Conservation (phyloP, 177 flowering plant genomes). For the Tripterygium wilfordii region DNA sequence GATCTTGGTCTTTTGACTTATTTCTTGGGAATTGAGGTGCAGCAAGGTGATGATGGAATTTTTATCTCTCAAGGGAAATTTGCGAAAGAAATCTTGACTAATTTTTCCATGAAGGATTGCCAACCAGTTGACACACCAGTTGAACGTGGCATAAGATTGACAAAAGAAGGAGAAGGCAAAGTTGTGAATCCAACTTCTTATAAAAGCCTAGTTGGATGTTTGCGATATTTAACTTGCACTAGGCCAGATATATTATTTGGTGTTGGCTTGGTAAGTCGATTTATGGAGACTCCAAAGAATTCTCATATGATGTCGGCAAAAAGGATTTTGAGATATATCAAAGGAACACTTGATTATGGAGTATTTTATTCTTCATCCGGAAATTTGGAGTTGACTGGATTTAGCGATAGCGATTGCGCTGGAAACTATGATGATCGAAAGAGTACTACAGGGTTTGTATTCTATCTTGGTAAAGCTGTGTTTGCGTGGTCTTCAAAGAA, state of each 20-base stretch:
- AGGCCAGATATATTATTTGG: slow-evolving; percentile 12
- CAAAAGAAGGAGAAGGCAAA: not conserved
- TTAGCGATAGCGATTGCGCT: slow-evolving; percentile 8
- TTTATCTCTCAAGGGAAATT: not conserved
- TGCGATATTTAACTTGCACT: slow-evolving; percentile 11
- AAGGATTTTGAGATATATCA: slow-evolving; percentile 9
- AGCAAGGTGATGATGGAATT: not conserved
- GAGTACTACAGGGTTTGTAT: not conserved
- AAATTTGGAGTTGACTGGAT: slow-evolving; percentile 2
- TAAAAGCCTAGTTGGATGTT: slow-evolving; percentile 13
- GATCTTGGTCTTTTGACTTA: not conserved
- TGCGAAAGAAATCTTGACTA: not conserved
- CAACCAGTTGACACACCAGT: not conserved
- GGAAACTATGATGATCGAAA: not conserved
- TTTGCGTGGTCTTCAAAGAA: not conserved
- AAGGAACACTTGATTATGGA: slow-evolving; percentile 8
- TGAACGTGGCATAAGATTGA: not conserved
- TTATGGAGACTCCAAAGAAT: slow-evolving; percentile 7
- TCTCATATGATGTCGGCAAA: slow-evolving; percentile 7
- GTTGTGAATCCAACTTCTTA: not conserved
- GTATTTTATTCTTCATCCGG: slow-evolving; percentile 1
- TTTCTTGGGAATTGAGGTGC: no score
- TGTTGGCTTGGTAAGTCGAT: slow-evolving; percentile 11
- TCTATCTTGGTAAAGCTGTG: not conserved
- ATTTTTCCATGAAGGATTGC: not conserved